Conservation (phyloP, 805 yeast genomes). For the Cyberlindnera suaveolens region DNA sequence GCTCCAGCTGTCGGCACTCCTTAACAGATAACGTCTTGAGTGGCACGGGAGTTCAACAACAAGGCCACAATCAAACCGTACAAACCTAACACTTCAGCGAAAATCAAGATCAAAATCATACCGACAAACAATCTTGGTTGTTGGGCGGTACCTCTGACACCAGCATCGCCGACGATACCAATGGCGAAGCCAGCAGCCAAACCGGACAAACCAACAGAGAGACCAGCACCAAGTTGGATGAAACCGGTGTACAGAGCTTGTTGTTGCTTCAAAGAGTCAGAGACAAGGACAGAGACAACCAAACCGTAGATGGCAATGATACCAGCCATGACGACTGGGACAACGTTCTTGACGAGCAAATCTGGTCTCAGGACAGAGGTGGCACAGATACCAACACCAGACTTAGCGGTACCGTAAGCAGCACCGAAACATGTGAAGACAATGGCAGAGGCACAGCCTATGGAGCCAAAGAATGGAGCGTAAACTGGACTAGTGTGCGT, state of each 20-base stretch:
- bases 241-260: slow-evolving; percentile 96
- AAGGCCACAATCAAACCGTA: slow-evolving; percentile 98
- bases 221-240: slow-evolving; percentile 97
- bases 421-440: slow-evolving; percentile 99
- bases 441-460: slow-evolving; percentile 99
- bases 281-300: slow-evolving; percentile 91
- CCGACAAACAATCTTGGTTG: slow-evolving; percentile 98
- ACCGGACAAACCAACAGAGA: slow-evolving; percentile 95
- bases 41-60: slow-evolving; percentile 95
- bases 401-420: slow-evolving; percentile 97
- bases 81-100: slow-evolving; percentile 97
- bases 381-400: slow-evolving; percentile 99
- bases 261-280: slow-evolving; percentile 80
- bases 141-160: slow-evolving; percentile 97
- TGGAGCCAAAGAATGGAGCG: slow-evolving; percentile 96
- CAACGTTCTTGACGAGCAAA: slow-evolving; percentile 84
- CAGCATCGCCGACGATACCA: slow-evolving; percentile 99
- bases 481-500: slow-evolving; percentile 29
- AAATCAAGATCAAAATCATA: slow-evolving; percentile 96
- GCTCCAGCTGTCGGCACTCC: background rate
- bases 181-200: slow-evolving; percentile 98
- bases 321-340: slow-evolving; percentile 99
- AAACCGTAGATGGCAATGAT: slow-evolving; percentile 97
- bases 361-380: slow-evolving; percentile 97
- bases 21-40: slow-evolving; percentile 83